A percentile compares a stretch with the other conserved stretches of the same genome.
These are phyloP conservation scores for Schoenoplectus triqueter DNA, from an alignment of 202 grass and related monocot species.

Conservation along the genomic window DNA sequence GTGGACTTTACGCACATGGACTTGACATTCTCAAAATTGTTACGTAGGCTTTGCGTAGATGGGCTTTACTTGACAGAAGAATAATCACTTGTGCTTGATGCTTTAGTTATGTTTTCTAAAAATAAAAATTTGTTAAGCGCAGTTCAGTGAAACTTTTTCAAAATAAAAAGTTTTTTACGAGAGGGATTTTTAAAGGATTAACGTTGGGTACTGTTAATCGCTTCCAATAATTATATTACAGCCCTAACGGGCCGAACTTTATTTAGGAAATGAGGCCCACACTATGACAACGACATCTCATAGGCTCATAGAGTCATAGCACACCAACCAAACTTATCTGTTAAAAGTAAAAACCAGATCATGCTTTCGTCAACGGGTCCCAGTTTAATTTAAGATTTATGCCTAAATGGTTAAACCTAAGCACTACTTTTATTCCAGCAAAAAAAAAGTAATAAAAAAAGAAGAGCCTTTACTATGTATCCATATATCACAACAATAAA, in stretches of 20 bases:
- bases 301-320: not conserved
- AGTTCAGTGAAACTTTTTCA: too few species aligned
- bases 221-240: not conserved
- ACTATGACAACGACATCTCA: conserved; percentile 15
- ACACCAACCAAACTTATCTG: conserved; percentile 27
- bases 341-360: conserved; percentile 22
- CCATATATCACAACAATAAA: not conserved
- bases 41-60: too few species aligned
- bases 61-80: too few species aligned
- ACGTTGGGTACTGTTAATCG: too few species aligned
- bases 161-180: too few species aligned
- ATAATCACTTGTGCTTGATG: too few species aligned
- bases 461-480: not conserved
- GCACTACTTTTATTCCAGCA: not conserved
- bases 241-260: not conserved
- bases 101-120: too few species aligned
- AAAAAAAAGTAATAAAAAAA: not conserved
- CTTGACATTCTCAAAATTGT: too few species aligned
- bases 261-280: not conserved
- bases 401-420: not conserved
- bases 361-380: not conserved
- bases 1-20: too few species aligned
- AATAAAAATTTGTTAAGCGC: too few species aligned
- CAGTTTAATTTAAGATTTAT: conserved; percentile 7
- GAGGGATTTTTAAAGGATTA: too few species aligned